phyloP scores from a whole-genome alignment of 1,284 basidiomycete species.

The Dichomitus squalens region DNA sequence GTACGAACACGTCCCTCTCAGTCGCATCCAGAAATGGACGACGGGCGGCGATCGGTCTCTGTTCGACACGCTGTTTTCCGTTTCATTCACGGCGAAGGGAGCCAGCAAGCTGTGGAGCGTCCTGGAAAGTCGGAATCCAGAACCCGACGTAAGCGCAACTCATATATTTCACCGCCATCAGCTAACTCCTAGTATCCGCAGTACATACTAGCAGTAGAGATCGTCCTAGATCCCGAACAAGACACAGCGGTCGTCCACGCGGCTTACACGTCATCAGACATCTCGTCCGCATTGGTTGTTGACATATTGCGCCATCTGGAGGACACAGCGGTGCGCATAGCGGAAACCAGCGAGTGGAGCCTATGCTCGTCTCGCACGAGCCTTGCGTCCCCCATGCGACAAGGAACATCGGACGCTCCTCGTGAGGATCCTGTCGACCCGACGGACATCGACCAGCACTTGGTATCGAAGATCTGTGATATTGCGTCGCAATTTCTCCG shows the following conservation, averaged over 20 bases:
- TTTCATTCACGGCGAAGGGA: conserved; percentile 39
- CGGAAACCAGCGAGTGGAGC: conserved; percentile 10
- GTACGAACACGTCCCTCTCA: conserved; percentile 47
- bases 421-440: background rate
- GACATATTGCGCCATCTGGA: conserved; percentile 28
- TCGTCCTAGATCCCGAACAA: conserved; percentile 38
- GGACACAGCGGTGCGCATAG: conserved; percentile 13
- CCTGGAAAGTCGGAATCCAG: conserved; percentile 42
- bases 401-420: background rate
- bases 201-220: conserved; percentile 49
- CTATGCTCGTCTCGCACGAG: background rate
- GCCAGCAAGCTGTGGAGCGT: conserved; percentile 31
- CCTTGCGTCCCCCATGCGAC: background rate
- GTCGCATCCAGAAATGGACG: conserved; percentile 50
- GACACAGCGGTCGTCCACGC: conserved; percentile 36
- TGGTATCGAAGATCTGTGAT: conserved; percentile 27
- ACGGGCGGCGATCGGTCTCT: conserved; percentile 35
- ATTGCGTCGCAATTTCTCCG: conserved; percentile 41
- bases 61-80: conserved; percentile 49
- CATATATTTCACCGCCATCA: background rate
- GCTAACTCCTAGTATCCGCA: conserved; percentile 18
- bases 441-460: conserved; percentile 15
- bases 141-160: conserved; percentile 43
- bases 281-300: conserved; percentile 23
- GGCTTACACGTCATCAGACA: conserved; percentile 35